These are phyloP conservation scores for Spergularia azorica DNA, from an alignment of 179 eudicot species.

Conservation along the genomic window DNA sequence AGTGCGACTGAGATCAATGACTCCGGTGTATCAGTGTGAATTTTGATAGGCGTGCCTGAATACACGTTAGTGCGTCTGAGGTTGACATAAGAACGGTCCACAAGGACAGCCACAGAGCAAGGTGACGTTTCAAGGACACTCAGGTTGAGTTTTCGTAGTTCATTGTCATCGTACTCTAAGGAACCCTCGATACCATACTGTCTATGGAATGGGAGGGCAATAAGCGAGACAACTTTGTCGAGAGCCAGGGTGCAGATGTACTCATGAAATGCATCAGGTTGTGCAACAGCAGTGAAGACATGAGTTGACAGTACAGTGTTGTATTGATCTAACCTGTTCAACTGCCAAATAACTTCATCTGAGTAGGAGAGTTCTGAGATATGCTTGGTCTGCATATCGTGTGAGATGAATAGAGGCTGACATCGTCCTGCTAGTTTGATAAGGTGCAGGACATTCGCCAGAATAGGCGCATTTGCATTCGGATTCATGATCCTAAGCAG, in stretches of 20 bases:
- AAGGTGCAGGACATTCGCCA: constrained; percentile 44
- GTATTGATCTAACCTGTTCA: constrained; percentile 19
- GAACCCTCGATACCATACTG: constrained; percentile 20
- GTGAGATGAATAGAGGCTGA: constrained; percentile 47
- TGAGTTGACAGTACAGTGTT: not conserved
- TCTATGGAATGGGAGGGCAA: not conserved
- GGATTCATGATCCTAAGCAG: constrained; percentile 26
- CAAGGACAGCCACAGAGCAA: constrained; percentile 42
- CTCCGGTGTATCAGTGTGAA: not conserved
- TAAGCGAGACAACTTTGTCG: too few species aligned
- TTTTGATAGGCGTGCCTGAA: not conserved
- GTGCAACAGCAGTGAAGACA: too few species aligned
- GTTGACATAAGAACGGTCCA: constrained; percentile 39
- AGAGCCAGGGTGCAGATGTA: too few species aligned
- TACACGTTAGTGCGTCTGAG: constrained; percentile 25
- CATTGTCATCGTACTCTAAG: constrained; percentile 21
- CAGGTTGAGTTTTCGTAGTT: constrained; percentile 29
- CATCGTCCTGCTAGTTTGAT: constrained; percentile 48
- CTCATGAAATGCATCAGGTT: too few species aligned
- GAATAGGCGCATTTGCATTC: constrained; percentile 25
- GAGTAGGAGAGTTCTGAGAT: constrained; percentile 16
- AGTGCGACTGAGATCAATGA: constrained; percentile 28
- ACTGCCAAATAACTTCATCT: constrained; percentile 42
- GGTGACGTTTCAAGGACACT: constrained; percentile 40
- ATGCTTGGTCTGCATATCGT: constrained; percentile 31